A percentile compares a stretch with the other conserved stretches of the same genome.
Evolutionary conservation across 2,329 filamentous ascomycete genomes (phyloP).

Genomic region (Gnomoniopsis sp.): DNA sequence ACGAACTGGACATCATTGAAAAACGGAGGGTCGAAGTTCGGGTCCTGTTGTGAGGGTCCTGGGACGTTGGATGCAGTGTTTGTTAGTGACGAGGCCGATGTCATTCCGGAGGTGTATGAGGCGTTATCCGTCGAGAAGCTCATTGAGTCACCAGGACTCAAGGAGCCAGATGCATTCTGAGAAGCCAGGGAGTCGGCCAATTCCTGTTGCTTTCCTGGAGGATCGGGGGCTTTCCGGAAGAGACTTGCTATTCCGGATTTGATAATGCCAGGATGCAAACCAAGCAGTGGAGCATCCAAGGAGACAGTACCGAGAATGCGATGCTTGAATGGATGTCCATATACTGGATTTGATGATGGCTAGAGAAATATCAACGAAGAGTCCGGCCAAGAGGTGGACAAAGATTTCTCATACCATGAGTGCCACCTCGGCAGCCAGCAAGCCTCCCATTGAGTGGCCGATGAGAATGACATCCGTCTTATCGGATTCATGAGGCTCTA

Average conservation of each 20-base stretch:
- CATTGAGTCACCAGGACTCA: constrained; percentile 24
- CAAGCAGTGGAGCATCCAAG: constrained; percentile 82
- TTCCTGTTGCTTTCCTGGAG: constrained; percentile 24
- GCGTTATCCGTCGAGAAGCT: constrained; percentile 11
- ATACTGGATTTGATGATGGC: constrained; percentile 33
- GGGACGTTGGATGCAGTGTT: constrained; percentile 18
- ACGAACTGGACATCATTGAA: constrained; percentile 69
- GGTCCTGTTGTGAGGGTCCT: constrained; percentile 37
- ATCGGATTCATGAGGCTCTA: constrained; percentile 70
- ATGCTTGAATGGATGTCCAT: constrained; percentile 56
- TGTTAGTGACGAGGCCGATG: constrained; percentile 18
- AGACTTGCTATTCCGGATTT: constrained; percentile 77
- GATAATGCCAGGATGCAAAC: constrained; percentile 84
- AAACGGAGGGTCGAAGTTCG: constrained; percentile 73
- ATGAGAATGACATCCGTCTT: constrained; percentile 77
- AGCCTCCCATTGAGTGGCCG: constrained; percentile 87
- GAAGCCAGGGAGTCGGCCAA: constrained; percentile 13
- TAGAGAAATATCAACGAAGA: constrained; percentile 16
- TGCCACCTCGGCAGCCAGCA: constrained; percentile 76
- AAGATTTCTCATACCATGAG: constrained; percentile 47
- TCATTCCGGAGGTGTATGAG: constrained; percentile 15
- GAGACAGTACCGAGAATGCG: constrained; percentile 76
- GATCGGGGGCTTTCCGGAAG: constrained; percentile 50
- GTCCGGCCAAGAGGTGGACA: background rate
- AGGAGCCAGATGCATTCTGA: constrained; percentile 17